Conservation (phyloP, 2,329 filamentous ascomycete genomes). For the Diplocarpon mali region DNA sequence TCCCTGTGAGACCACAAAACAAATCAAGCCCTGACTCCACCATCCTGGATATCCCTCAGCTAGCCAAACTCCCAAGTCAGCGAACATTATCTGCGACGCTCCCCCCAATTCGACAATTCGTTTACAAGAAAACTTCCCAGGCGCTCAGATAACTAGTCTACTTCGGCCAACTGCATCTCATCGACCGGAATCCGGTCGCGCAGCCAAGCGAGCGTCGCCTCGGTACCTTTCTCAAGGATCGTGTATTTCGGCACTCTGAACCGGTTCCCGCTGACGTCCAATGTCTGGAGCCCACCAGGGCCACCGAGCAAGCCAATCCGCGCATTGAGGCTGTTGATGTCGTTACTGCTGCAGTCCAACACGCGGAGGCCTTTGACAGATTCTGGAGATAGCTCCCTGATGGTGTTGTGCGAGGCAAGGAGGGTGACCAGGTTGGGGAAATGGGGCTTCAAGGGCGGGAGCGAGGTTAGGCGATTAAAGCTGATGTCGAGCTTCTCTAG, state of each 20-base stretch:
- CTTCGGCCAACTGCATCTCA: slow-evolving; percentile 18
- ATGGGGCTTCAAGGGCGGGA: slow-evolving; percentile 53
- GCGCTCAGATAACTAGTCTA: slow-evolving; percentile 12
- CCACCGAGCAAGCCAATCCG: slow-evolving; percentile 68
- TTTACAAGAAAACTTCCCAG: not conserved
- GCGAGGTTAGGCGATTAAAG: slow-evolving; percentile 63
- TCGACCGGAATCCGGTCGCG: slow-evolving; percentile 60
- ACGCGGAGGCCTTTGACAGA: slow-evolving; percentile 62
- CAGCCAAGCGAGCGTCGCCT: slow-evolving; percentile 72
- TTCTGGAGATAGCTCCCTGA: slow-evolving; percentile 62
- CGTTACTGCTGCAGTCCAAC: slow-evolving; percentile 75
- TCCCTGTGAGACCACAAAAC: too few species aligned
- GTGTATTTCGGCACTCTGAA: slow-evolving; percentile 82
- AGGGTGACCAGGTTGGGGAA: slow-evolving; percentile 65
- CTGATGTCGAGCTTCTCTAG: slow-evolving; percentile 72
- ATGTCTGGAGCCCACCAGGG: slow-evolving; percentile 42
- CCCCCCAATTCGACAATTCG: not conserved
- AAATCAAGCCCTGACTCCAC: too few species aligned
- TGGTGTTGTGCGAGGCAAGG: slow-evolving; percentile 67
- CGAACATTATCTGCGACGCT: not conserved
- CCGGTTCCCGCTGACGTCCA: slow-evolving; percentile 75
- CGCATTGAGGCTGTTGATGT: slow-evolving; percentile 71
- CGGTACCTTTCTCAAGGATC: slow-evolving; percentile 76
- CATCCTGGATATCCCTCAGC: too few species aligned
- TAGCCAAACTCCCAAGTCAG: too few species aligned